Percentiles rank a stretch among this genome's conserved stretches.
phyloP scores from a whole-genome alignment of 2,329 filamentous ascomycete species.

The Apiospora phragmitis region DNA sequence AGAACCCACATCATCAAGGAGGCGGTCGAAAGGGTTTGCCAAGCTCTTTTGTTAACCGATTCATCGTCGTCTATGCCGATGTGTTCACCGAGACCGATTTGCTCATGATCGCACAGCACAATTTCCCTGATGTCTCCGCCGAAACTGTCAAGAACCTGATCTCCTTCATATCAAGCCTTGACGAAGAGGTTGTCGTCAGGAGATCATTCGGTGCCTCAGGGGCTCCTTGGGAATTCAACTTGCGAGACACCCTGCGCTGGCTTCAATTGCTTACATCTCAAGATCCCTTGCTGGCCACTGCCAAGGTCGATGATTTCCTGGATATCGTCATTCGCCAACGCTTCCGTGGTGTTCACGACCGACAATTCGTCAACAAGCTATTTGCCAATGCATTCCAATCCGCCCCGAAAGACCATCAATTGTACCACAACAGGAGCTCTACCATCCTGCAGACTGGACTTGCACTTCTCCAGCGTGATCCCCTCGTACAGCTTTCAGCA shows the following conservation, averaged over 20 bases:
- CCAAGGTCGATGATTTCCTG: slow-evolving; percentile 70
- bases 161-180: slow-evolving; percentile 76
- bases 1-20: slow-evolving; percentile 97
- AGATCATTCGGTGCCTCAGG: slow-evolving; percentile 61
- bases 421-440: slow-evolving; percentile 70
- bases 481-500: slow-evolving; percentile 49
- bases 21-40: slow-evolving; percentile 93
- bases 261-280: slow-evolving; percentile 67
- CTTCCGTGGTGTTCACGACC: slow-evolving; percentile 74
- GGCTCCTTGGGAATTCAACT: slow-evolving; percentile 93
- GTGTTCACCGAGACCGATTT: slow-evolving; percentile 82
- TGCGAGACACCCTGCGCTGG: slow-evolving; percentile 90
- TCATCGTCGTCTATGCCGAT: slow-evolving; percentile 96
- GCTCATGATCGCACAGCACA: slow-evolving; percentile 74
- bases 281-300: slow-evolving; percentile 61
- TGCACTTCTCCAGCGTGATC: slow-evolving; percentile 66
- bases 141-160: slow-evolving; percentile 69
- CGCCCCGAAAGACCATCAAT: slow-evolving; percentile 56
- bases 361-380: slow-evolving; percentile 62
- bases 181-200: slow-evolving; percentile 65
- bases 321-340: slow-evolving; percentile 83
- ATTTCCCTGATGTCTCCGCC: slow-evolving; percentile 65
- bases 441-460: slow-evolving; percentile 77
- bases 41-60: slow-evolving; percentile 95
- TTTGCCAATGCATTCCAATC: slow-evolving; percentile 66